Base-by-base conservation (phyloP, 2,329 filamentous ascomycete species). In the Aspergillus pseudonomiae region DNA sequence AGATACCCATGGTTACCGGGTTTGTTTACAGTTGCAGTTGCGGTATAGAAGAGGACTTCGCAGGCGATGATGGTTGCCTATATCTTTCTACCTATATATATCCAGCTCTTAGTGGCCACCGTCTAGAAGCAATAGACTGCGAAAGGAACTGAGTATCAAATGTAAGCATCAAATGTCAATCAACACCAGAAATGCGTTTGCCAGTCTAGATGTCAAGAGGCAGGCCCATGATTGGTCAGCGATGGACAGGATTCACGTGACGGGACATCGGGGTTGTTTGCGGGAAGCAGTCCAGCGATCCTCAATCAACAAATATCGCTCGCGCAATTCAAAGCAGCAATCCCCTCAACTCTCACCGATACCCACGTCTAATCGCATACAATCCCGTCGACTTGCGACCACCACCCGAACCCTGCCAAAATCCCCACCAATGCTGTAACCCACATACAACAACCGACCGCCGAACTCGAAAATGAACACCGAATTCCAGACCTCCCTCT, bases 401-500 rank as follows among this genome's bases (percentile, higher is more conserved):
- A 30, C 46, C 26, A 6, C 2, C 28, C 16, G 4, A 30, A 30
- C 0, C 9, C 19, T 4, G 39, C 52, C 52, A 11, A 55, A 39
- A 1, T 3, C 10, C 11, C 12, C 10, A 26, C 19, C 11, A 36
- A 54, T 54, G 19, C 46, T 12, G 14, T 30, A 50, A n/a, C 4
- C 16, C 26, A 55, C 30, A 3, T 1, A 16, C 26, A 36, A 34
- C 10, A 14, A 54, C 11, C 21, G 12, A 16, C 3, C 21, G 24
- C 36, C 11, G 4, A 39, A 55, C 36, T 6, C n/a, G 10, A 74
- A 58, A 55, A 82, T 82, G 80, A 77, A 82, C 60, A 60, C 75
- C 16, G 69, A 75, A 48, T 67, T 82, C 46, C 75, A 79, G 58
- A 70, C 71, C 3, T 73, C 79, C 21, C 74, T 82, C 59, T 75